Base-by-base conservation (phyloP, 2,329 filamentous ascomycete species). In the Bipolaris gigantea region DNA sequence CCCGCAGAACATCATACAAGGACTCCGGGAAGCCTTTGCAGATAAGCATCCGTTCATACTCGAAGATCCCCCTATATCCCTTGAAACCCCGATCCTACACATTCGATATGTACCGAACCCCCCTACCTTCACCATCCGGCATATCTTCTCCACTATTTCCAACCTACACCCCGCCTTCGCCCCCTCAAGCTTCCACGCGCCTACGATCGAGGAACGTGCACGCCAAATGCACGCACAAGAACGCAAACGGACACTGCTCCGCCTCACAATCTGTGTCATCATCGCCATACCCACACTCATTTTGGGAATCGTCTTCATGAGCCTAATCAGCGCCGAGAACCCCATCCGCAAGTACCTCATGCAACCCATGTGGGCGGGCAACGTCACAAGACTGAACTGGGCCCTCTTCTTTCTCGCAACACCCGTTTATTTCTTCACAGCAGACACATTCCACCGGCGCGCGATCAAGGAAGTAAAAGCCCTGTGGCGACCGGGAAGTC, bases 221-320 rank as follows among this genome's bases (percentile, higher is more conserved):
- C 85, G 84, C 59, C 78, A 80, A 35, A 90, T 96, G 69, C 87
- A 89, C 56, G 80, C 80, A 18, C 83, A 83, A 53, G 90, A 96
- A 65, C 85, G 88, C 64, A 81, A 78, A 21, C 81, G 86, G 30
- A 83, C 95, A 13, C 73, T 92, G 0, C 78, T 83, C 55, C 86
- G 92, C n/a, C 81, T 91, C 15, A 68, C 89, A 1, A 79, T 95
- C 50, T 88, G 90, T 1, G 73, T 88, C 25, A 65, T 87, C 23
- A 77, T 89, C 5, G 87, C 89, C 18, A 87, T 97, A 40, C 92
- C 93, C 2, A 90, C 90, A 0, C 92, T 97, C 63, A 72, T 96
- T 46, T 85, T 97, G 35, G 92, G 93, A 3, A 90, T 97, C 48
- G 86, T 96, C 1, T 96, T 90, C 76, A 97, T 96, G 92, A 90